These are phyloP conservation scores for Litchi chinensis DNA, from an alignment of 345 rosid species.

Conservation along the genomic window DNA sequence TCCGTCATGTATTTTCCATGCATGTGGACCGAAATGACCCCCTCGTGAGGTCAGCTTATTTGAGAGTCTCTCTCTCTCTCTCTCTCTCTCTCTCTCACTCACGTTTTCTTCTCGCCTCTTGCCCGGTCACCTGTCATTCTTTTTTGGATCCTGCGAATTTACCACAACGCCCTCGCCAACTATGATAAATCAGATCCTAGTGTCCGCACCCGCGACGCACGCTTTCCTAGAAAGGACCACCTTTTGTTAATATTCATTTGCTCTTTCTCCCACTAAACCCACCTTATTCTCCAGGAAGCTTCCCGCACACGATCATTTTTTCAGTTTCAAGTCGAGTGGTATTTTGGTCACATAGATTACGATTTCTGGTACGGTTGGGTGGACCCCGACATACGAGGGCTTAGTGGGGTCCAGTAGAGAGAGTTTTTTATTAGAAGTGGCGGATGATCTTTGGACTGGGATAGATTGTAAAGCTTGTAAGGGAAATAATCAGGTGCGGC, in stretches of 20 bases:
- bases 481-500: constrained; percentile 22
- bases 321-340: constrained; percentile 7
- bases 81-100: constrained; percentile 32
- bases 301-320: constrained; percentile 13
- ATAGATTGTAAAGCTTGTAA: background rate
- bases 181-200: background rate
- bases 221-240: constrained; percentile 19
- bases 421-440: background rate
- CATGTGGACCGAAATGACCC: constrained; percentile 25
- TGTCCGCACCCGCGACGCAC: background rate
- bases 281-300: constrained; percentile 22
- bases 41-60: constrained; percentile 26
- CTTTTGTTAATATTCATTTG: constrained; percentile 10
- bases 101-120: constrained; percentile 50
- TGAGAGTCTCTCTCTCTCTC: constrained; percentile 30
- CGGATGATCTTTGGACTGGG: background rate
- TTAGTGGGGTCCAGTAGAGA: background rate
- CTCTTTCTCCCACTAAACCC: background rate
- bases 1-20: background rate
- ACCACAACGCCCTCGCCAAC: constrained; percentile 26
- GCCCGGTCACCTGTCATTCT: constrained; percentile 35
- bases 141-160: constrained; percentile 11
- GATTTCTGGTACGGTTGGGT: constrained; percentile 1
- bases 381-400: constrained; percentile 5
- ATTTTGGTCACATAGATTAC: constrained; percentile 16